phyloP scores from a whole-genome alignment of 306 rosid genomes.

The peach (Prunus persica) region DNA sequence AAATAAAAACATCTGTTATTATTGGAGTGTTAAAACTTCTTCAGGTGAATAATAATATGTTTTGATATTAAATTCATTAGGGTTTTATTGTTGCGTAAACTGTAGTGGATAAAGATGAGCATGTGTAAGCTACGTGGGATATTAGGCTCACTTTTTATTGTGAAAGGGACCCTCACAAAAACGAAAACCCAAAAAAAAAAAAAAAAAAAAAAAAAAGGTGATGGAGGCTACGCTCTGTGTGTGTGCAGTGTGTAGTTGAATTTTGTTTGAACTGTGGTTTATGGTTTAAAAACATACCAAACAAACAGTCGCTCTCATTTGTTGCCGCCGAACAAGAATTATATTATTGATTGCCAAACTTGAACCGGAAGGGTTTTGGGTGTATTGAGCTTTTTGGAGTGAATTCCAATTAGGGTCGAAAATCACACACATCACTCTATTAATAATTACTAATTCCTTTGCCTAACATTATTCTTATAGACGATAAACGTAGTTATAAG shows the following conservation, averaged over 20 bases:
- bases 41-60: not conserved
- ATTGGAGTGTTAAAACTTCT: not conserved
- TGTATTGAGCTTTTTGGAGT: not conserved
- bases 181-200: not conserved
- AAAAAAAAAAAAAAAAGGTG: not conserved
- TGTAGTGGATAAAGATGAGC: not conserved
- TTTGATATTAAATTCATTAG: not conserved
- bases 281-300: not conserved
- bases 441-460: no score
- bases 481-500: no score
- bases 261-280: not conserved
- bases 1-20: no score
- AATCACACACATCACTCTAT: no score
- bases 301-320: not conserved
- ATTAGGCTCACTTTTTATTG: not conserved
- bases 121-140: not conserved
- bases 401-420: not conserved
- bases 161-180: not conserved
- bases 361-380: not conserved
- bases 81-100: not conserved
- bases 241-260: not conserved
- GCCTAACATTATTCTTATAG: no score
- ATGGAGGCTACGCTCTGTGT: not conserved
- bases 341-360: not conserved
- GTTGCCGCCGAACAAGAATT: not conserved